Evolutionary conservation across 108 stramenopile genomes (phyloP).

Genomic region (Fistulifera solaris): DNA sequence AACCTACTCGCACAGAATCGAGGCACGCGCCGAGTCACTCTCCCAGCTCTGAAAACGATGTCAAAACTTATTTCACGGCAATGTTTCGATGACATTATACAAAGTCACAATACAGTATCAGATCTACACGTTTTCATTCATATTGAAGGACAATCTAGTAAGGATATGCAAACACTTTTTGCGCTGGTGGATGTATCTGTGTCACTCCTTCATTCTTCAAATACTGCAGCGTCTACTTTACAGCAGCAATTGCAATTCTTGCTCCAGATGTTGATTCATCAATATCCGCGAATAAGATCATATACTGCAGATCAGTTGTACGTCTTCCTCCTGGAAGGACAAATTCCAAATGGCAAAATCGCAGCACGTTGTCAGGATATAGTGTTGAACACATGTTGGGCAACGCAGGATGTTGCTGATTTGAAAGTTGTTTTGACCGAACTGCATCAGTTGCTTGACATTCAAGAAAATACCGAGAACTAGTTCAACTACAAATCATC

Average conservation of each 20-base stretch:
- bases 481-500: too few relatives aligned
- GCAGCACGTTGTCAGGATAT: neutral
- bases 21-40: slow-evolving; percentile 47
- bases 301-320: slow-evolving; percentile 85
- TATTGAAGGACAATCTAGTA: slow-evolving; percentile 51
- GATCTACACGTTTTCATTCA: slow-evolving; percentile 21
- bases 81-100: slow-evolving; percentile 49
- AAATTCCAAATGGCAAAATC: neutral
- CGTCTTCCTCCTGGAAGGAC: slow-evolving; percentile 55
- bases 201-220: slow-evolving; percentile 23
- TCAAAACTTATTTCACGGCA: slow-evolving; percentile 59
- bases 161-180: slow-evolving; percentile 65
- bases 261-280: slow-evolving; percentile 66
- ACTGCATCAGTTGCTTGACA: too few relatives aligned
- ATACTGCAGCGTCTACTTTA: slow-evolving; percentile 7
- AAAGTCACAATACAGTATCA: slow-evolving; percentile 12
- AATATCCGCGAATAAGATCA: slow-evolving; percentile 81
- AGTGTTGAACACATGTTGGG: slow-evolving; percentile 4
- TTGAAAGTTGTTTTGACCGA: neutral
- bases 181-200: slow-evolving; percentile 49
- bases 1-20: slow-evolving; percentile 35
- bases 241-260: slow-evolving; percentile 31
- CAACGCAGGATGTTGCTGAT: neutral
- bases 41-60: slow-evolving; percentile 72
- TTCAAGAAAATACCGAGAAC: too few relatives aligned